Evolutionary conservation across 139 green algal genomes (phyloP), one percentile per base, ranked within the genome.

Genomic region (Chlamydomonas urium): DNA sequence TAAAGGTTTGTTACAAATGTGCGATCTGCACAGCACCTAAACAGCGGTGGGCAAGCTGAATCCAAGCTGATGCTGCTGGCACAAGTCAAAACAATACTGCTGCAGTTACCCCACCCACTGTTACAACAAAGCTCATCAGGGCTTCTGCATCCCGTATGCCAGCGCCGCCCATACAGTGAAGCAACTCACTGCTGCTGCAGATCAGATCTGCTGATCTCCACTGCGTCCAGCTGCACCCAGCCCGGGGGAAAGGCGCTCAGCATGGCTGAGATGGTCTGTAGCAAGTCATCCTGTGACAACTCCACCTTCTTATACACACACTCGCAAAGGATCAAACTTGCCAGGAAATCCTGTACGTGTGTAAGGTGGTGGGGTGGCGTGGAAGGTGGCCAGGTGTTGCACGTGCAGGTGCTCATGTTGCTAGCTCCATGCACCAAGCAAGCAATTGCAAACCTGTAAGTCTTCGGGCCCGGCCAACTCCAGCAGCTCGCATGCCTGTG

Each of bases 221-320:
- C 37, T 0, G 70, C n/a, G 24, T 85, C 47, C 10, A 91, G 36
- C 35, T 83, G 56, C n/a, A 86, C 59, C 36, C 81, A 75, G 19
- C 75, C 78, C 19, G 74, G 53, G 3, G 83, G 85, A 53, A 88
- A 87, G 36, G 70, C n/a, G 53, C 2, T 21, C 28, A 1, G 65
- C 26, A 36, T 86, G 79, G 70, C 38, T 6, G 62, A 32, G 1
- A 87, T 71, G 0, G 38, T 82, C 1, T 36, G 38, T 1, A 57
- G 71, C 24, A 85, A 50, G 14, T 35, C 42, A 8, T 78, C 63
- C 45, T 69, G 37, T 4, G 59, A 34, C 56, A 86, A 71, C 38
- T 89, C 84, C 26, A 90, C 47, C 76, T 88, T 81, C 37, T 90
- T 90, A 76, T 90, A 90, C 0, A 84, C 78, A 37, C 72, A 81